A percentile compares a stretch with the other conserved stretches of the same genome.
Evolutionary conservation across 352 stramenopile species (phyloP).

Genomic region (Phytopythium sindhum): DNA sequence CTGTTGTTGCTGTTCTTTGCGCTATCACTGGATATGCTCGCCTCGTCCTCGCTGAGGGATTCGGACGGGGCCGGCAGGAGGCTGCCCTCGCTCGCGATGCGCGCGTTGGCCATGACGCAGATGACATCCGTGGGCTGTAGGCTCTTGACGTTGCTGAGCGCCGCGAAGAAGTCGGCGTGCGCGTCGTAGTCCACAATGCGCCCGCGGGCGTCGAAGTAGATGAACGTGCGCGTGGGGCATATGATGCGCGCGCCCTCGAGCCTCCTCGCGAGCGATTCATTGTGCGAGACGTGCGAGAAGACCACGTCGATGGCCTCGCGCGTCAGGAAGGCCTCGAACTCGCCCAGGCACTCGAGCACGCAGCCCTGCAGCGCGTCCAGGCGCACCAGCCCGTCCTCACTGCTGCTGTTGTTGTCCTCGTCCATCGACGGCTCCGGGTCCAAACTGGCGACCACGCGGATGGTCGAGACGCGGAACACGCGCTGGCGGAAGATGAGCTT

Average conservation of each 20-base stretch:
- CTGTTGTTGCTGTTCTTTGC: neutral
- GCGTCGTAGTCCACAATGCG: constrained; percentile 30
- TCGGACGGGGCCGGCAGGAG: constrained; percentile 16
- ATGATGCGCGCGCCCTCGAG: constrained; percentile 18
- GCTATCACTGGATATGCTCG: neutral
- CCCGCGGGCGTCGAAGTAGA: constrained; percentile 23
- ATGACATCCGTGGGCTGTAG: constrained; percentile 14
- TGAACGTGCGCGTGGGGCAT: constrained; percentile 27
- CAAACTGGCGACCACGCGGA: constrained; percentile 16
- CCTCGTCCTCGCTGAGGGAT: neutral
- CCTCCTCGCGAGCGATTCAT: constrained; percentile 11
- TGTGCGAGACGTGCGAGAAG: constrained; percentile 18
- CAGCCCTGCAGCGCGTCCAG: constrained; percentile 13
- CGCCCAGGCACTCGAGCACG: constrained; percentile 23
- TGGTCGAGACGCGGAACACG: constrained; percentile 15
- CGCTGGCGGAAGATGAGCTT: constrained; percentile 34
- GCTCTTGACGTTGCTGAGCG: constrained; percentile 20
- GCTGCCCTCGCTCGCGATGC: constrained; percentile 22
- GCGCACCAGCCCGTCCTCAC: neutral
- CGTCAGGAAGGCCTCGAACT: constrained; percentile 25
- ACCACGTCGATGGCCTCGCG: constrained; percentile 16
- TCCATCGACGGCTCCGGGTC: constrained; percentile 8
- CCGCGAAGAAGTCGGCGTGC: constrained; percentile 33
- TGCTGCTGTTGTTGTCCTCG: neutral
- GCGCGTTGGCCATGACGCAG: constrained; percentile 19